phyloP scores from a whole-genome alignment of 2,329 filamentous ascomycete species.

The Periglandula ipomoeae region DNA sequence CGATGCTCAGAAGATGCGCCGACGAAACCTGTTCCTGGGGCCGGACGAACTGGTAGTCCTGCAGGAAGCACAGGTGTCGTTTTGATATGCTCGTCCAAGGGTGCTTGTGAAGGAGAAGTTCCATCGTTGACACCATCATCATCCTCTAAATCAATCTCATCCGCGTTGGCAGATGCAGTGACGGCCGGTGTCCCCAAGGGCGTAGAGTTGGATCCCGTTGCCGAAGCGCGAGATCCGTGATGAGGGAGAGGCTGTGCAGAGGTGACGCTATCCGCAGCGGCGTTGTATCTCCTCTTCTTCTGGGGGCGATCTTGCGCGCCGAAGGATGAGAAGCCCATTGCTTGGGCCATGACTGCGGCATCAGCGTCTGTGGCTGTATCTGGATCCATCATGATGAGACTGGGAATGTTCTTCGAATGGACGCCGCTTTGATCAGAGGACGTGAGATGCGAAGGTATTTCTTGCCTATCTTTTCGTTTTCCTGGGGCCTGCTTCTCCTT shows the following conservation, averaged over 20 bases:
- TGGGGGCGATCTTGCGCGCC: slow-evolving; percentile 42
- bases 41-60: slow-evolving; percentile 24
- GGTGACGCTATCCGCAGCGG: slow-evolving; percentile 35
- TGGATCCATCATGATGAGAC: slow-evolving; percentile 10
- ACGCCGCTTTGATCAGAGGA: too few species aligned
- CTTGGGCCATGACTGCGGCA: slow-evolving; percentile 45
- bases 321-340: slow-evolving; percentile 68
- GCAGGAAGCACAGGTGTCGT: slow-evolving; percentile 22
- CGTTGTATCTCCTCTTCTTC: slow-evolving; percentile 62
- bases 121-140: slow-evolving; percentile 18
- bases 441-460: too few species aligned
- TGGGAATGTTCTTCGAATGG: neutral
- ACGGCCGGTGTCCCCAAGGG: slow-evolving; percentile 19
- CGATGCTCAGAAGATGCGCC: neutral
- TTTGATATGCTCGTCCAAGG: neutral
- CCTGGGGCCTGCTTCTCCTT: neutral
- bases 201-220: slow-evolving; percentile 29
- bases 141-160: slow-evolving; percentile 37
- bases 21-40: slow-evolving; percentile 9
- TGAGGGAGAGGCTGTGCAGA: neutral
- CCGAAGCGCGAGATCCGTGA: slow-evolving; percentile 5
- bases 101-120: neutral
- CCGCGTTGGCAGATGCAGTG: slow-evolving; percentile 22
- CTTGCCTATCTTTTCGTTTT: neutral
- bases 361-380: slow-evolving; percentile 14